Conservation (phyloP, 1,139 yeast species). For the Zygoascus sp. region DNA sequence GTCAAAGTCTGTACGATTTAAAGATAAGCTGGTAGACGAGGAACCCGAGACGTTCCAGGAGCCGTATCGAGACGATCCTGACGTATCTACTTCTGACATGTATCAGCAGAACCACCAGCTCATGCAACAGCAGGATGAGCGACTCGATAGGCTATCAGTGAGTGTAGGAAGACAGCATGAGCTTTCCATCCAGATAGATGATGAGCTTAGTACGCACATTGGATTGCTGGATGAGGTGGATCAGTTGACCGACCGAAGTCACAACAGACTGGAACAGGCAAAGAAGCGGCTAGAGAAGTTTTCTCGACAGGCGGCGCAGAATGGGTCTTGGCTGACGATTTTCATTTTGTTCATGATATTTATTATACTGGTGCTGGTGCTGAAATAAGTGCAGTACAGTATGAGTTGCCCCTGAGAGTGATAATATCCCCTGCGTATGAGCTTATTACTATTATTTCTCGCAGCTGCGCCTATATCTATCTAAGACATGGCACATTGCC, state of each 20-base stretch:
- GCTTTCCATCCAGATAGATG: slow-evolving; percentile 60
- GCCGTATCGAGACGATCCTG: slow-evolving; percentile 47
- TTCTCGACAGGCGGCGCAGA: slow-evolving; percentile 54
- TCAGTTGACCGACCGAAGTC: slow-evolving; percentile 55
- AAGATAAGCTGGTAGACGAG: slow-evolving; percentile 33
- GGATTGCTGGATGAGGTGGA: slow-evolving; percentile 70
- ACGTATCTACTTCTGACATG: slow-evolving; percentile 33
- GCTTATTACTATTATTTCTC: no score
- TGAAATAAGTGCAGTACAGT: slow-evolving; percentile 43
- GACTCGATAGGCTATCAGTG: slow-evolving; percentile 52
- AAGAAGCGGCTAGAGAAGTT: slow-evolving; percentile 51
- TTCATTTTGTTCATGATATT: slow-evolving; percentile 56
- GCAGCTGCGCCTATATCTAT: no score
- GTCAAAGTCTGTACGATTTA: slow-evolving; percentile 37
- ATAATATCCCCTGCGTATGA: no score
- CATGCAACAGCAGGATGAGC: slow-evolving; percentile 55
- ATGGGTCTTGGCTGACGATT: slow-evolving; percentile 70
- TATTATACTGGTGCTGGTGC: slow-evolving; percentile 53
- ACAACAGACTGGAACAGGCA: slow-evolving; percentile 51
- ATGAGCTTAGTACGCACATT: slow-evolving; percentile 65
- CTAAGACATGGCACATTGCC: no score
- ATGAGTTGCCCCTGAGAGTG: no score
- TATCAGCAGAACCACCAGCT: slow-evolving; percentile 68
- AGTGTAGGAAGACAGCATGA: slow-evolving; percentile 63
- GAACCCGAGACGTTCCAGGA: slow-evolving; percentile 27